Evolutionary conservation across 805 yeast genomes (phyloP), one percentile per base, ranked within the genome.

Genomic region (Deakozyma indianensis): DNA sequence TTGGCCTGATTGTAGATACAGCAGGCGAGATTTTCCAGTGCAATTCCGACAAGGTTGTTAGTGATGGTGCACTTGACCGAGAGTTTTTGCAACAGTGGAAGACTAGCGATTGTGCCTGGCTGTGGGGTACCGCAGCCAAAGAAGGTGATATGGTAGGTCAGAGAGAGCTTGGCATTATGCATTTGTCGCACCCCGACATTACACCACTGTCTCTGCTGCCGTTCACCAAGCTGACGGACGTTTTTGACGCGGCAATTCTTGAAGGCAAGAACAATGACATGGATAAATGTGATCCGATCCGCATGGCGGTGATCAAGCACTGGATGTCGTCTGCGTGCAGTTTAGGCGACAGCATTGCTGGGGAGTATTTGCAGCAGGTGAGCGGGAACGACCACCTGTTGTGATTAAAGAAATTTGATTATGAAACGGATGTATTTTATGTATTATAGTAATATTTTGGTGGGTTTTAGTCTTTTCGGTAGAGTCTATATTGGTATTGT

Each of bases 251-350:
- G 15, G 22, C 46, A 3, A 25, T 52, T 7, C 28, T 49, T 28
- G 53, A 50, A 25, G 53, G 53, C 24, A 42, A 45, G 35, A 16
- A 45, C 43, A 53, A 50, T 22, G 58, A 55, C 42, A 29, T 48
- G 32, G 59, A 56, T 43, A 56, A 56, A 44, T 47, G 48, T 28
- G 58, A 56, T 42, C 60, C 60, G 3, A 46, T 56, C 20, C 51
- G 59, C 23, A 56, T 56, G 60, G 57, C 59, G 3, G 45, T 56
- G n/a, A 48, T 54, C 42, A 51, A 50, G 43, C 59, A 56, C 41
- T 56, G 57, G 57, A 56, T 56, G 60, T 11, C 47, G 7, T 43
- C 41, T 22, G 59, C 60, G 1, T 55, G 59, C 14, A 42, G 42
- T 20, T 46, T 49, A 15, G 59, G 58, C 4, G 60, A 56, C 42